These are phyloP conservation scores for Trypanosoma brucei DNA, from an alignment of 208 protist genomes.

Conservation along the genomic window DNA sequence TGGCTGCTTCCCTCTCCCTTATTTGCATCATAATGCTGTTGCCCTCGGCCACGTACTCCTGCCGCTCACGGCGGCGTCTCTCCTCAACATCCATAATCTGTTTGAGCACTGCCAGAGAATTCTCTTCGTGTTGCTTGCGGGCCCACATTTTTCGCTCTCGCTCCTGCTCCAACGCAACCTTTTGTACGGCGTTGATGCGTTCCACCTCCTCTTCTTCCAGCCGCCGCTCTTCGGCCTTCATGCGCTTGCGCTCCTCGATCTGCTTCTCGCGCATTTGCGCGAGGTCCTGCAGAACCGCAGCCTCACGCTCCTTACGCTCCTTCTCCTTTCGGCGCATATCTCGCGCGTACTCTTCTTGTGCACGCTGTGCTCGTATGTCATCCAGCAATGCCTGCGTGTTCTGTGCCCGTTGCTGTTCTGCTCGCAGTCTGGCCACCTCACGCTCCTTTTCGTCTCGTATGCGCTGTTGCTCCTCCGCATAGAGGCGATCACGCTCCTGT, in stretches of 20 bases:
- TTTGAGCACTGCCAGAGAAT: conserved; percentile 75
- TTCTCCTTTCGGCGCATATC: conserved; percentile 80
- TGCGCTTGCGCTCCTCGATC: conserved; percentile 68
- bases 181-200: conserved; percentile 79
- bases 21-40: conserved; percentile 57
- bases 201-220: conserved; percentile 86
- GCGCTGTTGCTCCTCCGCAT: conserved; percentile 80
- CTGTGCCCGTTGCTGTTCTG: conserved; percentile 86
- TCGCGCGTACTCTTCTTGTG: conserved; percentile 81
- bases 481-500: conserved; percentile 81
- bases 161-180: conserved; percentile 75
- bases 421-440: conserved; percentile 85
- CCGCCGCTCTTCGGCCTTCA: conserved; percentile 47
- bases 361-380: conserved; percentile 85
- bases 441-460: conserved; percentile 83
- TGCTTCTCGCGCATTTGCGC: conserved; percentile 69
- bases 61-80: conserved; percentile 67
- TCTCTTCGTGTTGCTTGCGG: conserved; percentile 69
- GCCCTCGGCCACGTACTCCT: conserved; percentile 90
- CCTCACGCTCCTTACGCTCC: conserved; percentile 56
- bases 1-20: conserved; percentile 70
- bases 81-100: conserved; percentile 92
- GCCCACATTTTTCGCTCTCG: conserved; percentile 45
- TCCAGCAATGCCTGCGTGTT: conserved; percentile 91
- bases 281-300: conserved; percentile 70